phyloP scores from a whole-genome alignment of 441 rosid genomes.

The Oxalis stricta region DNA sequence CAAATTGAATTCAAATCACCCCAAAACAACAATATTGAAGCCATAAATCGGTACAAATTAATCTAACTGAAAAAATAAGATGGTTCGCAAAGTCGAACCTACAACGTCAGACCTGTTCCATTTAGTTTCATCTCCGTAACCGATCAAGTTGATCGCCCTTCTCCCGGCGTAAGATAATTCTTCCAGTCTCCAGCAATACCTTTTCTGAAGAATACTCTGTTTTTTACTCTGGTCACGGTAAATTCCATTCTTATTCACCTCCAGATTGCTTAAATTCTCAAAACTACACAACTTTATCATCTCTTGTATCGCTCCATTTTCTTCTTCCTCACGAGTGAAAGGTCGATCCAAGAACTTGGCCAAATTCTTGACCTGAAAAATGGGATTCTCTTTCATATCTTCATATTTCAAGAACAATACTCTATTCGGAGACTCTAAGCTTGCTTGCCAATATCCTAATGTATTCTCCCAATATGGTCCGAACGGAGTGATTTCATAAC shows the following conservation, averaged over 20 bases:
- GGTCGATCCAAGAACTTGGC: constrained; percentile 12
- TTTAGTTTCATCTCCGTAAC: too few relatives aligned
- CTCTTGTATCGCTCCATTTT: constrained; percentile 4
- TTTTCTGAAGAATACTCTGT: constrained; percentile 11
- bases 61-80: too few relatives aligned
- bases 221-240: not conserved
- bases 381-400: constrained; percentile 16
- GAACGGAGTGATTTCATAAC: not conserved
- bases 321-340: constrained; percentile 13
- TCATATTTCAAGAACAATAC: constrained; percentile 8
- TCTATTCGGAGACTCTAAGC: not conserved
- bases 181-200: constrained; percentile 17
- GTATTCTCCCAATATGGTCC: constrained; percentile 15
- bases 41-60: too few relatives aligned
- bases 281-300: constrained; percentile 12
- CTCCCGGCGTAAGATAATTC: constrained; percentile 13
- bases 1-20: too few relatives aligned
- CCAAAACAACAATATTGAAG: too few relatives aligned
- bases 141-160: too few relatives aligned
- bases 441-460: constrained; percentile 9
- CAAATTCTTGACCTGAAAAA: constrained; percentile 11
- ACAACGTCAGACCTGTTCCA: too few relatives aligned
- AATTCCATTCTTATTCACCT: constrained; percentile 9
- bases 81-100: too few relatives aligned
- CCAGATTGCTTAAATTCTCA: constrained; percentile 9